phyloP scores from a whole-genome alignment of 805 yeast genomes.

The Helenozyma rhizophorensis region DNA sequence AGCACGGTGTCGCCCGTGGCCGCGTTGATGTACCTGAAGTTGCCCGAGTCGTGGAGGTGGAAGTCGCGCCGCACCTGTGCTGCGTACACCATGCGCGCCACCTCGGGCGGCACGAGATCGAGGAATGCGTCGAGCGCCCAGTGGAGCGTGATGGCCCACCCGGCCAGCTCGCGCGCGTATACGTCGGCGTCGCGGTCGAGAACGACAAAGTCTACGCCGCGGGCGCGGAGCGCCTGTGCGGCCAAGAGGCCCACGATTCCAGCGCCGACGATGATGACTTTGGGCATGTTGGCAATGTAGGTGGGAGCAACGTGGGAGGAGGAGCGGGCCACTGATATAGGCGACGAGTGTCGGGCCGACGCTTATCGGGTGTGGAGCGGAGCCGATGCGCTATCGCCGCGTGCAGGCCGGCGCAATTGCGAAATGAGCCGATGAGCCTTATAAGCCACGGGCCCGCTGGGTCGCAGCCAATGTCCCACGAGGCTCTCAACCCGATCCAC shows the following conservation, averaged over 20 bases:
- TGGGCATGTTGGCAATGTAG: slow-evolving; percentile 1
- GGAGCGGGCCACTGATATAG: no score
- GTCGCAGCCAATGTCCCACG: no score
- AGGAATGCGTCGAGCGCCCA: slow-evolving; percentile 23
- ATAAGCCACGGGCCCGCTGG: no score
- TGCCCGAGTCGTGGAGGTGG: slow-evolving; percentile 23
- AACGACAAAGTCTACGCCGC: slow-evolving; percentile 18
- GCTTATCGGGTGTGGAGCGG: no score
- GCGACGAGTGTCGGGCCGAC: no score
- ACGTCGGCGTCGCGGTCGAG: slow-evolving; percentile 23
- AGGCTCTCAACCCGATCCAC: slow-evolving; percentile 5
- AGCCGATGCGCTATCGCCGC: no score
- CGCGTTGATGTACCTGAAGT: slow-evolving; percentile 25
- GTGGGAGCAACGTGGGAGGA: no score
- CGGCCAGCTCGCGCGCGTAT: slow-evolving; percentile 19
- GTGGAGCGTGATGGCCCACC: slow-evolving; percentile 30
- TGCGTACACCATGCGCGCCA: slow-evolving; percentile 16
- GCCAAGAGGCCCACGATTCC: slow-evolving; percentile 9
- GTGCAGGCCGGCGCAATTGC: no score
- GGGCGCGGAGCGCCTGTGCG: slow-evolving; percentile 22
- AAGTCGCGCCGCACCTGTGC: slow-evolving; percentile 24
- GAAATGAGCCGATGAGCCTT: no score
- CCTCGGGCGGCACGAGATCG: slow-evolving; percentile 16
- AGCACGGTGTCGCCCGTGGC: slow-evolving; percentile 20
- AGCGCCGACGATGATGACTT: slow-evolving; percentile 3